A percentile compares a stretch with the other conserved stretches of the same genome.
Conservation (phyloP, 2,329 filamentous ascomycete genomes). For the Monosporascus sp. region DNA sequence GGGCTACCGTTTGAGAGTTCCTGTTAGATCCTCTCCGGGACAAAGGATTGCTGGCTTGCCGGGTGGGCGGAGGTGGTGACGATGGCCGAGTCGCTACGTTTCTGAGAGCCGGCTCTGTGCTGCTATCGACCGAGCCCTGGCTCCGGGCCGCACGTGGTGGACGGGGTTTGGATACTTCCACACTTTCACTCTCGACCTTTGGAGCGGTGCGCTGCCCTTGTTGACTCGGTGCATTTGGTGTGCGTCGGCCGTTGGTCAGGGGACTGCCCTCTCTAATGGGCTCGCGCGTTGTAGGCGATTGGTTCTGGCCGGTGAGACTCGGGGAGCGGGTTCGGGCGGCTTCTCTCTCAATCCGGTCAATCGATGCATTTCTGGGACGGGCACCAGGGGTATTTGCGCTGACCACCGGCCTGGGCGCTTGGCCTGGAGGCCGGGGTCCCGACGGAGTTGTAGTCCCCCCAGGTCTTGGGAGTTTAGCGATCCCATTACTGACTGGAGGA, state of each 20-base stretch:
- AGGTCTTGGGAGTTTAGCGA: constrained; percentile 35
- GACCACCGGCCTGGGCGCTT: constrained; percentile 43
- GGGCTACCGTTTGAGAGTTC: constrained; percentile 63
- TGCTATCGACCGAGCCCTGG: constrained; percentile 65
- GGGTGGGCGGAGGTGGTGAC: constrained; percentile 54
- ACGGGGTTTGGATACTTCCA: constrained; percentile 35
- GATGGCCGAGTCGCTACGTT: constrained; percentile 38
- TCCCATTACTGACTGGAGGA: constrained; percentile 26
- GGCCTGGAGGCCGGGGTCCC: constrained; percentile 51
- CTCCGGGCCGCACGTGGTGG: constrained; percentile 49
- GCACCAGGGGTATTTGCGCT: constrained; percentile 34
- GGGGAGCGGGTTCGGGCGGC: constrained; percentile 33
- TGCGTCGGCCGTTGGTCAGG: constrained; percentile 55
- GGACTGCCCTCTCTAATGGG: constrained; percentile 44
- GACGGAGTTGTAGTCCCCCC: constrained; percentile 36
- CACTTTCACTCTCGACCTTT: constrained; percentile 29
- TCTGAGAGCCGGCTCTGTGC: constrained; percentile 50
- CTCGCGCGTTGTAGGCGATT: constrained; percentile 41
- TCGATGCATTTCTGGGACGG: constrained; percentile 44
- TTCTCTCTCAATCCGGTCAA: constrained; percentile 37
- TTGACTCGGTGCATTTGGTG: constrained; percentile 61
- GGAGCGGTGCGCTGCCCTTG: constrained; percentile 32
- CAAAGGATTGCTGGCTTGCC: constrained; percentile 54
- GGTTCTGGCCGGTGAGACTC: constrained; percentile 24
- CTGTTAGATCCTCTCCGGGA: constrained; percentile 54